These are phyloP conservation scores for Saccharomycopsis sp. DNA, from an alignment of 805 yeast genomes.

Conservation along the genomic window DNA sequence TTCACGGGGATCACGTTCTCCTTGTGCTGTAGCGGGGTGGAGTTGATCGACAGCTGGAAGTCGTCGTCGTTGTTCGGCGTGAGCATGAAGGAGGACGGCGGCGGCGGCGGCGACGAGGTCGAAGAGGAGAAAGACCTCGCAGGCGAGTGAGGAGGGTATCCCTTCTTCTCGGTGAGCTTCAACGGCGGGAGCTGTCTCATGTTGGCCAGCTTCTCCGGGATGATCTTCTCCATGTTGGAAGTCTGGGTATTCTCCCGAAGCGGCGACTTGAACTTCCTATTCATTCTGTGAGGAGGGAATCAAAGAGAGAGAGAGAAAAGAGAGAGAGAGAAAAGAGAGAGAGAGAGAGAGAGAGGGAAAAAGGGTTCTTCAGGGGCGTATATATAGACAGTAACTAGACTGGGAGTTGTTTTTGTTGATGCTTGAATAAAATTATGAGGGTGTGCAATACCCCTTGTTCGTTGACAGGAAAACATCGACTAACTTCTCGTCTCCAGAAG, in stretches of 20 bases:
- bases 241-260: background rate
- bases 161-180: background rate
- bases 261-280: background rate
- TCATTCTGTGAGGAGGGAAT: background rate
- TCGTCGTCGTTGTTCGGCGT: constrained; percentile 9
- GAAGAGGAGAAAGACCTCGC: background rate
- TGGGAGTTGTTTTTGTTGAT: too few species aligned
- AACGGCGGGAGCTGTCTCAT: constrained; percentile 4
- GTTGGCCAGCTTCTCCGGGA: constrained; percentile 6
- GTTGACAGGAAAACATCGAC: too few species aligned
- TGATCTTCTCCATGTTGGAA: background rate
- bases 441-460: too few species aligned
- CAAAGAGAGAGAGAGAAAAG: background rate
- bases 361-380: too few species aligned
- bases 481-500: too few species aligned
- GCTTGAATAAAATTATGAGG: too few species aligned
- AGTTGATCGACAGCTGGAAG: constrained; percentile 17
- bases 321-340: too few species aligned
- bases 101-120: background rate
- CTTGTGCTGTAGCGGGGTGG: constrained; percentile 13
- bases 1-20: constrained; percentile 18
- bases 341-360: too few species aligned
- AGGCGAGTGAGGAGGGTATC: too few species aligned
- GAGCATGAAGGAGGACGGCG: background rate
- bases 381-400: too few species aligned